Percentiles rank a stretch among this genome's conserved stretches.
These are phyloP conservation scores for Castanea crenata DNA, from an alignment of 306 rosid species.

Conservation along the genomic window DNA sequence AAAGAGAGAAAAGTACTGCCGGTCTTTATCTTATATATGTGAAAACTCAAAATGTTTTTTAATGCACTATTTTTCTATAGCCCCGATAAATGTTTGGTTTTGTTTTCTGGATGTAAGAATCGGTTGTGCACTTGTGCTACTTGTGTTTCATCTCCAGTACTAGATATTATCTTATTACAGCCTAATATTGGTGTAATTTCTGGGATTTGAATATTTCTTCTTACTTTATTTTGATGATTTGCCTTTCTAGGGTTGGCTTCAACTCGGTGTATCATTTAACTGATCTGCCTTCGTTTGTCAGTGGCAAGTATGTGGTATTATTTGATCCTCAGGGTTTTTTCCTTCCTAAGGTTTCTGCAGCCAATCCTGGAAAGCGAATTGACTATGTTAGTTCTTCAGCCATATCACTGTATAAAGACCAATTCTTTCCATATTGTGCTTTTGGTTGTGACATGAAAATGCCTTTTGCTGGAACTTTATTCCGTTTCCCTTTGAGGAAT, in stretches of 20 bases:
- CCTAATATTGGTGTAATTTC: background rate
- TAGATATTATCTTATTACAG: background rate
- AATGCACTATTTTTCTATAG: background rate
- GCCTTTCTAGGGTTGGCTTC: conserved; percentile 80
- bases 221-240: conserved; percentile 24
- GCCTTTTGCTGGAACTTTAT: conserved; percentile 80
- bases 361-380: conserved; percentile 96
- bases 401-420: conserved; percentile 68
- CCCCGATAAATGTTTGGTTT: background rate
- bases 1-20: background rate
- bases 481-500: conserved; percentile 93
- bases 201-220: conserved; percentile 19
- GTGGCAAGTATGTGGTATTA: conserved; percentile 83
- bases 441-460: conserved; percentile 88
- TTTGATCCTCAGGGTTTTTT: conserved; percentile 95
- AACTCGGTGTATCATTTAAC: conserved; percentile 97
- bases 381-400: conserved; percentile 77
- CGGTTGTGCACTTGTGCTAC: background rate
- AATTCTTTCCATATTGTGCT: conserved; percentile 86
- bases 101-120: background rate
- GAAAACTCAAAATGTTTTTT: background rate
- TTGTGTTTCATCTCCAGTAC: background rate
- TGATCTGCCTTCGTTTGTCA: conserved; percentile 96
- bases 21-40: background rate
- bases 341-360: conserved; percentile 83